Conservation (phyloP, 164 flowering plant species). For the Cinnamomum chago region DNA sequence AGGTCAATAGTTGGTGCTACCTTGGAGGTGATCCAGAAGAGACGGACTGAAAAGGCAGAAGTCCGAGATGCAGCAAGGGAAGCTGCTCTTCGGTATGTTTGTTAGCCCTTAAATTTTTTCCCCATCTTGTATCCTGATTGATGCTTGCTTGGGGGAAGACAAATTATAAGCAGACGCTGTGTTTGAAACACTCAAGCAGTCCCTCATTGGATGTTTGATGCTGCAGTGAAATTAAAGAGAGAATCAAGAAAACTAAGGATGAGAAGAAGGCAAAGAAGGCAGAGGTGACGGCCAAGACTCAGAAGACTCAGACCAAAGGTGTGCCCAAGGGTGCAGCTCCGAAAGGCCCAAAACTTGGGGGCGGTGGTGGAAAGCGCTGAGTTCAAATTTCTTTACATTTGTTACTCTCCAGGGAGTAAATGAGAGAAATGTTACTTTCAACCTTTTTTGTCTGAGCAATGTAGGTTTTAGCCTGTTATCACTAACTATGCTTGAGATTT, state of each 20-base stretch:
- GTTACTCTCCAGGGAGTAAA: not conserved
- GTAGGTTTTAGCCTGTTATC: no score
- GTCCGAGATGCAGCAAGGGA: slow-evolving; percentile 50
- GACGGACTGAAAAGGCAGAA: slow-evolving; percentile 45
- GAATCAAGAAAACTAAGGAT: slow-evolving; percentile 51
- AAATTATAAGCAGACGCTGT: not conserved
- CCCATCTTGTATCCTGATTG: not conserved
- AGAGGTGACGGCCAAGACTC: slow-evolving; percentile 34
- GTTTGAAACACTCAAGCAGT: not conserved
- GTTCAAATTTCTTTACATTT: not conserved
- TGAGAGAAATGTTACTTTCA: no score
- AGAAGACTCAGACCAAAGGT: slow-evolving; percentile 33
- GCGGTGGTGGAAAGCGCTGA: slow-evolving; percentile 52
- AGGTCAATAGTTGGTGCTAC: slow-evolving; percentile 52
- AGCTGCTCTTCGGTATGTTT: slow-evolving; percentile 42
- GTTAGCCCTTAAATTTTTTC: not conserved
- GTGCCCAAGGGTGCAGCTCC: slow-evolving; percentile 33
- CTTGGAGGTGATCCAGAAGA: slow-evolving; percentile 48
- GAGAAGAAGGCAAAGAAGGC: slow-evolving; percentile 54
- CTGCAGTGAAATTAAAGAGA: slow-evolving; percentile 45
- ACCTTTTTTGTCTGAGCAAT: no score
- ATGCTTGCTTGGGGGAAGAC: not conserved
- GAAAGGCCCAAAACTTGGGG: slow-evolving; percentile 44
- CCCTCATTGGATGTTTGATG: not conserved
- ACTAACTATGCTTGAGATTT: no score